Evolutionary conservation across 2,329 filamentous ascomycete species (phyloP), one percentile per base, ranked within the genome.

Genomic region (Ceratocystiopsis brevicomis): DNA sequence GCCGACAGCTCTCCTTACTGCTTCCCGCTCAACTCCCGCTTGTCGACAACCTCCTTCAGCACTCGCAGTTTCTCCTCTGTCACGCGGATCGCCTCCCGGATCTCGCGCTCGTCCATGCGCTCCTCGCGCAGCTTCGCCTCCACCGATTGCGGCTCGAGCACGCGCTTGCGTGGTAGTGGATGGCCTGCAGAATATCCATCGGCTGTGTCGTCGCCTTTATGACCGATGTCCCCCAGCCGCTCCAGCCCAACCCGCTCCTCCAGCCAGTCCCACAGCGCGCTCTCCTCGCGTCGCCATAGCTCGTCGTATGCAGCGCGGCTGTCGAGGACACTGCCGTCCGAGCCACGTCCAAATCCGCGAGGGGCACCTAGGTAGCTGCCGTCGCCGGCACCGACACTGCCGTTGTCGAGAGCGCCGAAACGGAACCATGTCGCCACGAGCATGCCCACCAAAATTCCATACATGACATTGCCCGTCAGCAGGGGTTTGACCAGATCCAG

Each of bases 201-300:
- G 3, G 43, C 47, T 15, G 36, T 3, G 17, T 6, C 25, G 16
- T n/a, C 9, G 25, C 38, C 33, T 18, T 15, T 15, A 13, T 34
- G 10, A 21, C 37, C 17, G 11, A 19, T 15, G 8, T 63, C 67
- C 50, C 57, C 61, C 50, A 71, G 61, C 46, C 64, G 65, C 44
- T 85, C 79, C 56, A 90, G 64, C 2, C 84, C 81, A 2, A 85
- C 78, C 16, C 87, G 71, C 53, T 93, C 83, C 58, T 95, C 87
- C 5, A 95, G 64, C 87, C 87, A 95, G 45, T 83, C 78, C 87
- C 87, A 95, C 11, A 95, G 64, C 53, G 90, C 84, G 50, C 74
- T 84, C 57, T 95, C 87, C 58, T 95, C 85, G 37, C 75, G 68
- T 34, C 76, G 71, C 87, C 88, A 98, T 55, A 96, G 81, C 60